Evolutionary conservation across 495 filamentous ascomycete genomes (phyloP).

Genomic region (Lentithecium fluviatile): DNA sequence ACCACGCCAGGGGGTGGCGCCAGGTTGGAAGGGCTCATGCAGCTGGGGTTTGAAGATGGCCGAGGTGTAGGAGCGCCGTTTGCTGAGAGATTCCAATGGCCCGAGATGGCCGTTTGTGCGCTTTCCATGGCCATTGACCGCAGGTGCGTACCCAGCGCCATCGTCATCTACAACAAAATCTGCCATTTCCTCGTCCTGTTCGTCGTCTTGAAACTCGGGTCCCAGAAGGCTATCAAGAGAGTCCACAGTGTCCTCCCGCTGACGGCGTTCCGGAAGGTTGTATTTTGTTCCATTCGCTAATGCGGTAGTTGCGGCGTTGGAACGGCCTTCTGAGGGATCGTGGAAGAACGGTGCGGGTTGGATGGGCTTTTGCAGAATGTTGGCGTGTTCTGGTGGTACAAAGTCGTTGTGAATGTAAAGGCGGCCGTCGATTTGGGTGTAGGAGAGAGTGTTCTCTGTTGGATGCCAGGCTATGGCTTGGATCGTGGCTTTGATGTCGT

Average conservation of each 20-base stretch:
- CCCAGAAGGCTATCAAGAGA: constrained; percentile 63
- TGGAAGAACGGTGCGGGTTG: constrained; percentile 84
- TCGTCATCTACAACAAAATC: constrained; percentile 95
- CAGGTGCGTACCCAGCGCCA: constrained; percentile 80
- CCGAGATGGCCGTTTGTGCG: constrained; percentile 56
- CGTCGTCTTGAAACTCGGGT: constrained; percentile 35
- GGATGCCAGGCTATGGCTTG: constrained; percentile 91
- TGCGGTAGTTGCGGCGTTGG: constrained; percentile 60
- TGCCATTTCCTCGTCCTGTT: constrained; percentile 49
- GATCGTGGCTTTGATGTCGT: constrained; percentile 59
- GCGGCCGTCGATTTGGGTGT: constrained; percentile 87
- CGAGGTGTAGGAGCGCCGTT: constrained; percentile 57
- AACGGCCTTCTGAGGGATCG: constrained; percentile 71
- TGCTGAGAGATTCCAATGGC: constrained; percentile 52
- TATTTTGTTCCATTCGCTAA: constrained; percentile 58
- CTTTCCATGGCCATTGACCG: constrained; percentile 61
- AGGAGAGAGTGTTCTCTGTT: constrained; percentile 78
- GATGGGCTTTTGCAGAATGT: constrained; percentile 58
- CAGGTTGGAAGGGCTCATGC: constrained; percentile 85
- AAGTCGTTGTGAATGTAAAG: constrained; percentile 84
- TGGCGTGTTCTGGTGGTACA: constrained; percentile 62
- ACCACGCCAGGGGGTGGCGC: constrained; percentile 92
- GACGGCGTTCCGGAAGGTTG: constrained; percentile 39
- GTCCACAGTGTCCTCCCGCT: constrained; percentile 52
- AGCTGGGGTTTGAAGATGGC: constrained; percentile 62